A percentile compares a stretch with the other conserved stretches of the same genome.
phyloP scores from a whole-genome alignment of 768 basidiomycete species.

The Mycena albidolilacea region DNA sequence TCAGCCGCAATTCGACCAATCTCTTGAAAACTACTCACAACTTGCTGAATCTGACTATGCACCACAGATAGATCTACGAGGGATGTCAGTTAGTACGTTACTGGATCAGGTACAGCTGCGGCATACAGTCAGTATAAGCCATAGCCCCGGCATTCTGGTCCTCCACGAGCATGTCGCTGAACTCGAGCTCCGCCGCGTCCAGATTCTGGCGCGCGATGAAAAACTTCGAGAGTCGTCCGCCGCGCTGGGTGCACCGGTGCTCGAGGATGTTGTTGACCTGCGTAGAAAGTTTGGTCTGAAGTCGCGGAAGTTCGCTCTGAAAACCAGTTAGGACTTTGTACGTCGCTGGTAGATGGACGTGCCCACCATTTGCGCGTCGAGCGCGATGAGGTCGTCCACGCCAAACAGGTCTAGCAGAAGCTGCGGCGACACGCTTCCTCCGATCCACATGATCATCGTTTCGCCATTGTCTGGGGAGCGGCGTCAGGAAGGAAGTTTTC shows the following conservation, averaged over 20 bases:
- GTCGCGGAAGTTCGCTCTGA: conserved; percentile 78
- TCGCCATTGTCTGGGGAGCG: conserved; percentile 87
- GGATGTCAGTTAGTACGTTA: conserved; percentile 31
- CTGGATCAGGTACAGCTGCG: neutral
- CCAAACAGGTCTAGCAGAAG: conserved; percentile 88
- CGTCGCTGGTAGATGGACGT: conserved; percentile 11
- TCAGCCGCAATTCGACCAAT: neutral
- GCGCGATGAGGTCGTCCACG: conserved; percentile 79
- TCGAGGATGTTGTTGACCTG: conserved; percentile 92
- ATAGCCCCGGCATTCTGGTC: conserved; percentile 97
- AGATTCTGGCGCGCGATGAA: conserved; percentile 91
- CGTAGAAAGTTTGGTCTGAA: conserved; percentile 82
- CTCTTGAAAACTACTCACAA: conserved; percentile 52
- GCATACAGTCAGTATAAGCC: conserved; percentile 91
- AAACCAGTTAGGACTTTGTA: conserved; percentile 23
- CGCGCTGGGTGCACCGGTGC: conserved; percentile 70
- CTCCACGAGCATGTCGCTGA: conserved; percentile 97
- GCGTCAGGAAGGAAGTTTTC: conserved; percentile 8
- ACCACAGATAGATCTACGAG: conserved; percentile 62
- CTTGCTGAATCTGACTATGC: conserved; percentile 64
- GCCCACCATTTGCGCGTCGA: conserved; percentile 81
- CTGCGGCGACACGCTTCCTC: conserved; percentile 84
- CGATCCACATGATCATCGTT: conserved; percentile 91
- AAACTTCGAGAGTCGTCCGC: conserved; percentile 69
- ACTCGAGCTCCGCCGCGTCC: conserved; percentile 95